Evolutionary conservation across 192 early-diverging fungal species (phyloP).

Genomic region (Phlyctochytrium planicorne): DNA sequence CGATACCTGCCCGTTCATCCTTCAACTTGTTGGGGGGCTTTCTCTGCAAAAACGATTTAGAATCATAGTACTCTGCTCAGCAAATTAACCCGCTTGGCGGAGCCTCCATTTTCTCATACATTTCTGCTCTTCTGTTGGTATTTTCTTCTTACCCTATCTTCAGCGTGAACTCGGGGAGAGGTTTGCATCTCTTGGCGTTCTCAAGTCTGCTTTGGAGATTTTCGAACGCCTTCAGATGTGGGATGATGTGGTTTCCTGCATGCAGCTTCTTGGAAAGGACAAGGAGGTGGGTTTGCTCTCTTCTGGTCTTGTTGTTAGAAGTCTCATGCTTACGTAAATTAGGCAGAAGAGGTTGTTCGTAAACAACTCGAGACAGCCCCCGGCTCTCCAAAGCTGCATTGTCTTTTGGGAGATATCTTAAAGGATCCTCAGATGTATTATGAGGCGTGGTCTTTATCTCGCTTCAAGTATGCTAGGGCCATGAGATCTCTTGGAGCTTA

Average conservation of each 20-base stretch:
- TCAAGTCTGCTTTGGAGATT: conserved; percentile 91
- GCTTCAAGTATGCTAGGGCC: conserved; percentile 79
- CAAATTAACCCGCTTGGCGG: conserved; percentile 3
- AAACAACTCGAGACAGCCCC: conserved; percentile 65
- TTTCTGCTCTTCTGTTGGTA: conserved; percentile 12
- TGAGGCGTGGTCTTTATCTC: conserved; percentile 88
- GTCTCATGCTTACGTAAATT: conserved; percentile 3
- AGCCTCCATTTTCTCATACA: conserved; percentile 36
- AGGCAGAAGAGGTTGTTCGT: conserved; percentile 80
- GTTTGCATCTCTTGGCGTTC: conserved; percentile 81
- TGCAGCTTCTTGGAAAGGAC: conserved; percentile 81
- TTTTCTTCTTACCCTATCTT: neutral
- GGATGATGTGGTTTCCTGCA: conserved; percentile 90
- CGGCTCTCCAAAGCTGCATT: conserved; percentile 80
- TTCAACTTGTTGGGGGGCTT: no score
- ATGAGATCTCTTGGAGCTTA: conserved; percentile 91
- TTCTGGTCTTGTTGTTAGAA: neutral
- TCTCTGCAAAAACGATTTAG: no score
- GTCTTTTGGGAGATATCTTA: conserved; percentile 86
- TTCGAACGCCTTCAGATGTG: conserved; percentile 93
- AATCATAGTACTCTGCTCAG: conserved; percentile 38
- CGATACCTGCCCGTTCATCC: no score
- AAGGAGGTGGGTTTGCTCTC: conserved; percentile 37
- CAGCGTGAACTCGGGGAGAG: conserved; percentile 80
- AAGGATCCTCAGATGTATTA: conserved; percentile 73